phyloP scores from a whole-genome alignment of 1,139 yeast genomes.

The Protomyces macrosporus region DNA sequence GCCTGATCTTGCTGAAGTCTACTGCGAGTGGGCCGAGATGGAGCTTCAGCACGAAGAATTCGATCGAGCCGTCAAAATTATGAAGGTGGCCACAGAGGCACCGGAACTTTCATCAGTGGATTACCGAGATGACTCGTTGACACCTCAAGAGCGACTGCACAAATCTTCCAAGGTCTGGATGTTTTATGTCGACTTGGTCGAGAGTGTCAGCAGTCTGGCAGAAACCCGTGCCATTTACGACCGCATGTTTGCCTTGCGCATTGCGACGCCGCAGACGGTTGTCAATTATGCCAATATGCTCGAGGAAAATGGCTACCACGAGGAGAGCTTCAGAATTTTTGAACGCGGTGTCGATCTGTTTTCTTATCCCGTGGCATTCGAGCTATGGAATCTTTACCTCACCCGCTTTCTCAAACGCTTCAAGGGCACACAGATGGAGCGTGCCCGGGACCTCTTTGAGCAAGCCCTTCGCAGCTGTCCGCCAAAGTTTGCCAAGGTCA shows the following conservation, averaged over 20 bases:
- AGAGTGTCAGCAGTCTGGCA: conserved; percentile 50
- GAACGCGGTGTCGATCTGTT: conserved; percentile 64
- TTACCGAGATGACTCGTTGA: conserved; percentile 45
- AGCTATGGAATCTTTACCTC: conserved; percentile 69
- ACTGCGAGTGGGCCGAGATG: conserved; percentile 69
- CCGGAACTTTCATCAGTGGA: conserved; percentile 42
- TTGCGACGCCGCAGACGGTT: conserved; percentile 65
- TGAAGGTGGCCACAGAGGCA: conserved; percentile 50
- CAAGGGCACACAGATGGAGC: conserved; percentile 43
- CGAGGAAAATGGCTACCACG: conserved; percentile 48
- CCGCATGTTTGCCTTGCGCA: conserved; percentile 53
- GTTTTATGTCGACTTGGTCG: conserved; percentile 67
- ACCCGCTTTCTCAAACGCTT: conserved; percentile 46
- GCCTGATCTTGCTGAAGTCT: conserved; percentile 62
- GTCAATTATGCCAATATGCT: conserved; percentile 62
- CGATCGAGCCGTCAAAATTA: conserved; percentile 50
- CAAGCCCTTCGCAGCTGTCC: conserved; percentile 54
- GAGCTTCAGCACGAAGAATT: conserved; percentile 48
- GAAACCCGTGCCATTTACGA: conserved; percentile 53
- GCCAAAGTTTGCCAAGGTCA: conserved; percentile 44
- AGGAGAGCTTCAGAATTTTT: conserved; percentile 56
- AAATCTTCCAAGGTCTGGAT: conserved; percentile 66
- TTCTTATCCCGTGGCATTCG: conserved; percentile 58
- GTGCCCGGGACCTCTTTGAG: conserved; percentile 70
- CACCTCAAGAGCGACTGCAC: conserved; percentile 57